phyloP scores from a whole-genome alignment of 768 basidiomycete species.

The Collybia mongolica region DNA sequence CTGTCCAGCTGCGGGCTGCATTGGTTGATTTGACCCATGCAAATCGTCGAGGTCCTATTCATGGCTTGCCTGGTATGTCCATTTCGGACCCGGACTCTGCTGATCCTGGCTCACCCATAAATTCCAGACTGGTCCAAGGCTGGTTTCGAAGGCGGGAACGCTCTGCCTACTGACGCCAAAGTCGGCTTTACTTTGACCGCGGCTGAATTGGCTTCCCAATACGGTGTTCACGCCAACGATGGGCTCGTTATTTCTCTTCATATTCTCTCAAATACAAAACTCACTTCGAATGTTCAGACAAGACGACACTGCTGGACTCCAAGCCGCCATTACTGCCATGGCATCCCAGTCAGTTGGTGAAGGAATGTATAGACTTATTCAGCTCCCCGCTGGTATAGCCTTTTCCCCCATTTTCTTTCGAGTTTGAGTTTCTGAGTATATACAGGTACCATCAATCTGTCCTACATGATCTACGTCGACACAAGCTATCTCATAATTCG shows the following conservation, averaged over 20 bases:
- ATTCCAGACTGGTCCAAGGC: constrained; percentile 6
- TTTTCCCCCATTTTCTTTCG: too few relatives aligned
- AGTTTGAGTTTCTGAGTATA: background rate
- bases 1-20: background rate
- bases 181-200: background rate
- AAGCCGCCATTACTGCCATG: constrained; percentile 1
- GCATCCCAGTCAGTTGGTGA: background rate
- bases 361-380: background rate
- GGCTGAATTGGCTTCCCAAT: constrained; percentile 1
- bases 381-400: constrained; percentile 3
- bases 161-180: background rate
- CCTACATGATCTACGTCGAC: constrained; percentile 4
- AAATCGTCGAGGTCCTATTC: constrained; percentile 7
- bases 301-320: constrained; percentile 8
- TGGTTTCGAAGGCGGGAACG: constrained; percentile 2
- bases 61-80: constrained; percentile 1
- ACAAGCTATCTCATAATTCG: constrained; percentile 4
- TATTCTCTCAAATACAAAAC: too few relatives aligned
- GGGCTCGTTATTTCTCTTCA: background rate
- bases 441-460: constrained; percentile 7
- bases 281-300: too few relatives aligned
- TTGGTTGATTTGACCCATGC: constrained; percentile 5
- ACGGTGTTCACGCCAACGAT: constrained; percentile 8
- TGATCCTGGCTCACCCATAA: too few relatives aligned
- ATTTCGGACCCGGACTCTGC: too few relatives aligned